Evolutionary conservation across 1,284 basidiomycete species (phyloP), one percentile per base, ranked within the genome.

Genomic region (Thecaphora thlaspeos): DNA sequence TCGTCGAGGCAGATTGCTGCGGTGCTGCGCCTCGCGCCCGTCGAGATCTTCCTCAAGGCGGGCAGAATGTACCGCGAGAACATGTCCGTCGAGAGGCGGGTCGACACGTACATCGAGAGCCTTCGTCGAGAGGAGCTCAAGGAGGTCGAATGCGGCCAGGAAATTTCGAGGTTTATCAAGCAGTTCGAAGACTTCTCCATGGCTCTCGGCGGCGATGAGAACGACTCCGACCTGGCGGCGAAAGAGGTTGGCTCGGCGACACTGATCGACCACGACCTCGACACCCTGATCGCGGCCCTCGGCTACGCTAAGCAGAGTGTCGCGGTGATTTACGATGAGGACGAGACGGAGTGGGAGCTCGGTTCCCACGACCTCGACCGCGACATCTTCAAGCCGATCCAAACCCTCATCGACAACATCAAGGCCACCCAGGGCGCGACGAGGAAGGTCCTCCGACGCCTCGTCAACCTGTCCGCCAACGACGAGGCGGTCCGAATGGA

Each of bases 61-160:
- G 94, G 92, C 1, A 84, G 88, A 26, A 83, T 95, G 24, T 90
- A 86, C 65, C 83, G 84, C 9, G 94, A 98, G 61, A 59, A 68
- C 26, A 84, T 96, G 36, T 84, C 85, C 0, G 85, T 96, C 76
- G 94, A 98, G 81, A 89, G 88, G 76, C 85, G 89, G 38, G 84
- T 98, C 48, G 92, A 98, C 72, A 86, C 88, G 79, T 94, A 94
- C 77, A 85, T 97, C 54, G 88, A 89, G 47, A 82, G 88, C 28
- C 81, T 95, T 14, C 83, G 88, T 42, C 82, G 86, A 40, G 91
- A 96, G 65, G 91, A 91, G 78, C 91, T 98, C 80, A 84, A 88
- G 40, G 93, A 94, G 79, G 84, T 87, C 79, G 91, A 95, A 67
- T 96, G 92, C 78, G 90, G 89, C 15, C 86, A 83, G 64, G 93